Percentiles rank a stretch among this genome's conserved stretches.
Evolutionary conservation across 2,329 filamentous ascomycete species (phyloP).

Genomic region (Claviceps fusiformis): DNA sequence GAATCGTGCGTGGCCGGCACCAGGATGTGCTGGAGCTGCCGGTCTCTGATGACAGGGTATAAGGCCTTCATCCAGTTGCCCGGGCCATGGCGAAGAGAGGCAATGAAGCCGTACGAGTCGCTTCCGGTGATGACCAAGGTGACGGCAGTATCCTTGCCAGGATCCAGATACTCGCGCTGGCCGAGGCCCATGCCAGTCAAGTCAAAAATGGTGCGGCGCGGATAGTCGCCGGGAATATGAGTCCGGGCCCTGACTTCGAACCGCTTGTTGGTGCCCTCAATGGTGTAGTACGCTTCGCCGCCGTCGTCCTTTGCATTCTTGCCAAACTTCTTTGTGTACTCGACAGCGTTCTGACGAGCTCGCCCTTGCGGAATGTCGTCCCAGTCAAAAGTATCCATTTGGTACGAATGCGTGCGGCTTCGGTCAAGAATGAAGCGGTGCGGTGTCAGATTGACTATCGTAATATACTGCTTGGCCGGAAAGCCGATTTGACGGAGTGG

Average conservation of each 20-base stretch:
- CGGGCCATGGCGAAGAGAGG: conserved; percentile 15
- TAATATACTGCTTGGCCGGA: conserved; percentile 15
- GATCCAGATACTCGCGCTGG: conserved; percentile 20
- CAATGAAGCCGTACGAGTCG: conserved; percentile 17
- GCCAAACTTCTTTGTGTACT: conserved; percentile 12
- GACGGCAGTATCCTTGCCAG: conserved; percentile 16
- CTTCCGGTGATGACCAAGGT: conserved; percentile 23
- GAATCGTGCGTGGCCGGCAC: conserved; percentile 36
- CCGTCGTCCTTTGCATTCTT: conserved; percentile 13
- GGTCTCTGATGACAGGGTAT: conserved; percentile 20
- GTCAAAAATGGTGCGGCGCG: conserved; percentile 16
- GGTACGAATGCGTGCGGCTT: conserved; percentile 17
- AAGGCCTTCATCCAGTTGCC: conserved; percentile 21
- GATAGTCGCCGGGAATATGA: conserved; percentile 15
- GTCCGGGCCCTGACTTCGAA: conserved; percentile 19
- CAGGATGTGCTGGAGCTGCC: conserved; percentile 29
- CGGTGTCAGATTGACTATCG: conserved; percentile 22
- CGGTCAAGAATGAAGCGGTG: conserved; percentile 14
- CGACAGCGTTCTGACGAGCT: conserved; percentile 16
- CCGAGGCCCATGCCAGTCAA: conserved; percentile 19
- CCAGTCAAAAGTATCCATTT: conserved; percentile 19
- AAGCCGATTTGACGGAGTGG: conserved; percentile 2
- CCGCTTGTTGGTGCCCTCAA: conserved; percentile 17
- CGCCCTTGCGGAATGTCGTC: conserved; percentile 19
- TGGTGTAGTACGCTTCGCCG: conserved; percentile 19